Conservation (phyloP, 2,329 filamentous ascomycete species). For the Trichoderma guizhouense region DNA sequence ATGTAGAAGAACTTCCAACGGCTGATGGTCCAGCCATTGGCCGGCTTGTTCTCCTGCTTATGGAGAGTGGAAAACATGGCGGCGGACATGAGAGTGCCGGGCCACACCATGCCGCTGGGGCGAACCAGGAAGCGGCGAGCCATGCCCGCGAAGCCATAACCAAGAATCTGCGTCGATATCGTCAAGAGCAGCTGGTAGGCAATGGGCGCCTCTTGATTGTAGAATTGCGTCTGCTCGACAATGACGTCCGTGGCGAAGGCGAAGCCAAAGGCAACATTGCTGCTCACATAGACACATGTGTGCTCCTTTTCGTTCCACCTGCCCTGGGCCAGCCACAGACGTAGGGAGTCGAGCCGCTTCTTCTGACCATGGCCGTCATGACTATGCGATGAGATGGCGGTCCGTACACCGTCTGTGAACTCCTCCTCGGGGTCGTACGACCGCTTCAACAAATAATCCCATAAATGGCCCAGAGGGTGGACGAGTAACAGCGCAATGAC, state of each 20-base stretch:
- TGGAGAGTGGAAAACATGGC: slow-evolving; percentile 87
- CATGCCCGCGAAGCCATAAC: slow-evolving; percentile 81
- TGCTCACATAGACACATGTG: slow-evolving; percentile 84
- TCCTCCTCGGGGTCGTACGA: slow-evolving; percentile 48
- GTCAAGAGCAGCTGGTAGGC: slow-evolving; percentile 79
- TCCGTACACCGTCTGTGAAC: slow-evolving; percentile 48
- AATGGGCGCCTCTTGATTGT: slow-evolving; percentile 74
- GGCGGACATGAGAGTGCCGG: slow-evolving; percentile 80
- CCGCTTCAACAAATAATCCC: slow-evolving; percentile 71
- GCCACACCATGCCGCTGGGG: slow-evolving; percentile 89
- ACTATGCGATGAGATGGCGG: slow-evolving; percentile 20
- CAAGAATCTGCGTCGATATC: slow-evolving; percentile 80
- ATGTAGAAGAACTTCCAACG: slow-evolving; percentile 81
- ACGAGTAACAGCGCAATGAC: slow-evolving; percentile 84
- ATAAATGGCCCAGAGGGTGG: slow-evolving; percentile 76
- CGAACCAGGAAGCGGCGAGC: slow-evolving; percentile 78
- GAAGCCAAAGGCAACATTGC: slow-evolving; percentile 86
- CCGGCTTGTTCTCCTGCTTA: slow-evolving; percentile 76
- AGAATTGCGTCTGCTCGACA: slow-evolving; percentile 85
- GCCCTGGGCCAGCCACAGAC: slow-evolving; percentile 75
- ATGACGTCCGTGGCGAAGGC: slow-evolving; percentile 88
- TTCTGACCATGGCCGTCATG: neutral
- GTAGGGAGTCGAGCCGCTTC: slow-evolving; percentile 34
- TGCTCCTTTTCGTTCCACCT: slow-evolving; percentile 87
- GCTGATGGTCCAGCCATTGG: slow-evolving; percentile 78